Conservation (phyloP, 2,329 filamentous ascomycete species). For the Alternaria metachromatica region DNA sequence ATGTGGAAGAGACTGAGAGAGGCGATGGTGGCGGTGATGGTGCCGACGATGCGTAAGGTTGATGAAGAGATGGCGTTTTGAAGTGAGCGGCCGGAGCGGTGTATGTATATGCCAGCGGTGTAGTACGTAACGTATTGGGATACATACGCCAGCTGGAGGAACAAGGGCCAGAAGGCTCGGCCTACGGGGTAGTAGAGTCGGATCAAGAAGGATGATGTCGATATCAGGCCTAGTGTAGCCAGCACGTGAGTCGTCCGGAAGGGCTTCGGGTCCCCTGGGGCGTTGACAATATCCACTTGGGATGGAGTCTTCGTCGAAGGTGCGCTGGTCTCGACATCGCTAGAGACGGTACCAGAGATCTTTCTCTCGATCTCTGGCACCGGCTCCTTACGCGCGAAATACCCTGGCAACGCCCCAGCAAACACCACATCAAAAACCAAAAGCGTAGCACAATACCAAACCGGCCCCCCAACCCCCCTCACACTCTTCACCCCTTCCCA, state of each 20-base stretch:
- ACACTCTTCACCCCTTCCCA: constrained; percentile 2
- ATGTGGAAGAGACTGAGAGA: not conserved
- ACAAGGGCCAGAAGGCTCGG: constrained; percentile 8
- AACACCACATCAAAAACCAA: constrained; percentile 24
- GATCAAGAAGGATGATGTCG: constrained; percentile 13
- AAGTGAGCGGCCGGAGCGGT: not conserved
- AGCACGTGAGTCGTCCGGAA: not conserved
- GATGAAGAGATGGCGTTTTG: not conserved
- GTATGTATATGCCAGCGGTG: not conserved
- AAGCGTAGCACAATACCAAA: constrained; percentile 28
- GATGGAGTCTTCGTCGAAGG: not conserved
- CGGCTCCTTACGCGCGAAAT: not conserved
- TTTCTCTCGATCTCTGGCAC: not conserved
- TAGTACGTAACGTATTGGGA: constrained; percentile 29
- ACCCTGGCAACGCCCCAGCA: not conserved
- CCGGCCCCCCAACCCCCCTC: constrained; percentile 23
- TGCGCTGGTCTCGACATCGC: not conserved
- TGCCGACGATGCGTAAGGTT: not conserved
- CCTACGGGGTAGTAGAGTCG: constrained; percentile 16
- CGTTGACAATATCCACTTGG: not conserved
- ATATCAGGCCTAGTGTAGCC: not conserved
- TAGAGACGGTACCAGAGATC: not conserved
- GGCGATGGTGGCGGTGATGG: not conserved
- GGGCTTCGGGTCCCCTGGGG: not conserved
- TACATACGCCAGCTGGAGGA: constrained; percentile 17